A percentile compares a stretch with the other conserved stretches of the same genome.
Evolutionary conservation across 1,284 basidiomycete species (phyloP).

Genomic region (Marasmius fiardii): DNA sequence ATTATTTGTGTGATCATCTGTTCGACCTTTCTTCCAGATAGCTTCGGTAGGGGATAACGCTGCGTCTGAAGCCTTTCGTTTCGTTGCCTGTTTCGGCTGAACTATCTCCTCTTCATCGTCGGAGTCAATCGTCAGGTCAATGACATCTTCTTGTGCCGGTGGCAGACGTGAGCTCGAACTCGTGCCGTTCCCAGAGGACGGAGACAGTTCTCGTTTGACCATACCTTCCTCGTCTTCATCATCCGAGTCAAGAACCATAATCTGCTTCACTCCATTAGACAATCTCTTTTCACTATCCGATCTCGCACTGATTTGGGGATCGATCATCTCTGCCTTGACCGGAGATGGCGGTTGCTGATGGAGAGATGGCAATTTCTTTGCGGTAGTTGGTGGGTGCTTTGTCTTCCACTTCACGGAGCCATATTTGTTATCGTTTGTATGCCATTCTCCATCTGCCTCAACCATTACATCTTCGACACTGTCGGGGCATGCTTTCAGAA

Average conservation of each 20-base stretch:
- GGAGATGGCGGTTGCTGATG: slow-evolving; percentile 25
- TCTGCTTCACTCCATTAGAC: slow-evolving; percentile 38
- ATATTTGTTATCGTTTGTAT: slow-evolving; percentile 83
- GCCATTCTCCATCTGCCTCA: slow-evolving; percentile 95
- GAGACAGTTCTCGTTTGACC: slow-evolving; percentile 70
- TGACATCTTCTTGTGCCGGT: slow-evolving; percentile 45
- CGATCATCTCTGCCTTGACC: slow-evolving; percentile 22
- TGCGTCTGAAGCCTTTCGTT: slow-evolving; percentile 55
- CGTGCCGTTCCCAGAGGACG: slow-evolving; percentile 44
- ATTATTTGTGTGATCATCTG: slow-evolving; percentile 29
- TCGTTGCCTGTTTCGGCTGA: slow-evolving; percentile 32
- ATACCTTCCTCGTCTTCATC: slow-evolving; percentile 72
- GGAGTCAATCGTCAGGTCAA: slow-evolving; percentile 77
- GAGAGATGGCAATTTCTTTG: slow-evolving; percentile 22
- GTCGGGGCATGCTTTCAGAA: slow-evolving; percentile 75
- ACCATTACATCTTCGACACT: slow-evolving; percentile 89
- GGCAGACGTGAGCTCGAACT: slow-evolving; percentile 21
- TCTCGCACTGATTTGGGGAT: slow-evolving; percentile 16
- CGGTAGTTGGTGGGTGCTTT: slow-evolving; percentile 36
- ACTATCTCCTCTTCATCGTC: slow-evolving; percentile 57
- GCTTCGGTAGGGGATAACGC: slow-evolving; percentile 56
- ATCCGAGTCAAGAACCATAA: slow-evolving; percentile 70
- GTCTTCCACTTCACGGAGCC: slow-evolving; percentile 72
- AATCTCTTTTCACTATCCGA: slow-evolving; percentile 27
- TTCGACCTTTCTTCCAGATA: slow-evolving; percentile 70